Percentiles rank a stretch among this genome's conserved stretches.
Conservation (phyloP, 345 rosid genomes). For the Eucalyptus melliodora region DNA sequence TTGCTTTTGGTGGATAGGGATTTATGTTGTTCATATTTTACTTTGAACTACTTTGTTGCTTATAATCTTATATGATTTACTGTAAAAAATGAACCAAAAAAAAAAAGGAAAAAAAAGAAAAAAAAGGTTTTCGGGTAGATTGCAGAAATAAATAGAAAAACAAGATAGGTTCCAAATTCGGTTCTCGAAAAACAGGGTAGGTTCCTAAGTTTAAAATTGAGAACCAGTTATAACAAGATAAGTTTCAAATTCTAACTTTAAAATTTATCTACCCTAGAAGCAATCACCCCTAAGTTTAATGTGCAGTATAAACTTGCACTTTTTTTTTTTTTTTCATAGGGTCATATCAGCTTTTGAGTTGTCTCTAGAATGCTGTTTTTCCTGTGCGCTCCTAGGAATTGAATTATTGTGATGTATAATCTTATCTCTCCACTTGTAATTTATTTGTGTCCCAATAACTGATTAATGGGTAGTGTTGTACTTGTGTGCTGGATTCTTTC, state of each 20-base stretch:
- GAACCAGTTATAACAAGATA: accelerated
- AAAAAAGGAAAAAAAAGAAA: accelerated
- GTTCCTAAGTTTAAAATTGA: no score
- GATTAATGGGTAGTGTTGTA: background rate
- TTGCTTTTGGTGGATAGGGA: no score
- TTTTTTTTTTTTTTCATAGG: background rate
- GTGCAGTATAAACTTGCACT: background rate
- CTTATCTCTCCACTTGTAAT: background rate
- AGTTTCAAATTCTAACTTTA: accelerated
- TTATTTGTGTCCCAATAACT: background rate
- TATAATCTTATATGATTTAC: no score
- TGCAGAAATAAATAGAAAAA: accelerated
- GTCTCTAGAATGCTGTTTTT: background rate
- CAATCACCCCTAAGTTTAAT: no score
- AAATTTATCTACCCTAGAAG: no score
- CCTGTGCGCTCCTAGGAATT: background rate
- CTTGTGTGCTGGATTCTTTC: background rate
- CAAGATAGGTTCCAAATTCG: accelerated
- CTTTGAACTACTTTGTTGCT: no score
- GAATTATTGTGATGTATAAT: background rate
- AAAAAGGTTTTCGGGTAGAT: no score
- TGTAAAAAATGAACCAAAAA: no score
- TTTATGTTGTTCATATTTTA: no score
- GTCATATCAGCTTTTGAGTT: background rate
- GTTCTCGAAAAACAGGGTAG: accelerated